Conservation (phyloP, 2,329 filamentous ascomycete genomes). For the Mycocentrospora acerina region DNA sequence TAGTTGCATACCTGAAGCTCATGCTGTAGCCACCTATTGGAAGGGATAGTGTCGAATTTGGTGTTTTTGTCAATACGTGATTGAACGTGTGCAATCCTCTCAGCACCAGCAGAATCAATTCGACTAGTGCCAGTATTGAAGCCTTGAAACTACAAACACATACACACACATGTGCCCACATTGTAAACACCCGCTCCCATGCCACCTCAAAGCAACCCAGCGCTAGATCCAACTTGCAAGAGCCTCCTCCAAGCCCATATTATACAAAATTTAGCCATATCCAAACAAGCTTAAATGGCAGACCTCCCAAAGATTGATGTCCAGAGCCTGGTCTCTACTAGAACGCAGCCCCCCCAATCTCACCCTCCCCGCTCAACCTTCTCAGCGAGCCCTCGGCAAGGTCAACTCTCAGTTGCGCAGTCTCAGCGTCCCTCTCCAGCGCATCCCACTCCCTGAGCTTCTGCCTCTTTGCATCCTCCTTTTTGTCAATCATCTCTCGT, state of each 20-base stretch:
- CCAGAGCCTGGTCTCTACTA: constrained; percentile 12
- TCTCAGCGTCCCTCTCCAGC: constrained; percentile 47
- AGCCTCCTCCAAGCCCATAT: constrained; percentile 4
- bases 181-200: constrained; percentile 13
- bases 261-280: neutral
- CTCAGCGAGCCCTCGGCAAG: constrained; percentile 51
- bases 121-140: no score
- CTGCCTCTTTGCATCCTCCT: constrained; percentile 47
- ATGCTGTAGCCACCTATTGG: no score
- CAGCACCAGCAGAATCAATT: no score
- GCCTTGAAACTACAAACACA: no score
- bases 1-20: no score
- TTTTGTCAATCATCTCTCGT: constrained; percentile 49
- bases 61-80: no score
- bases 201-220: constrained; percentile 10
- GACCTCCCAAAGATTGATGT: no score
- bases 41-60: no score
- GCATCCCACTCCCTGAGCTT: constrained; percentile 50
- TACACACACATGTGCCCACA: no score
- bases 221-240: constrained; percentile 1
- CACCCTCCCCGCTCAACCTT: constrained; percentile 43
- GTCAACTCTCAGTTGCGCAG: constrained; percentile 48
- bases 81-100: no score
- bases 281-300: no score
- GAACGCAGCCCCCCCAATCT: constrained; percentile 41